Evolutionary conservation across 73 alveolate species (phyloP).

Genomic region (Paramecium sexaurelia): DNA sequence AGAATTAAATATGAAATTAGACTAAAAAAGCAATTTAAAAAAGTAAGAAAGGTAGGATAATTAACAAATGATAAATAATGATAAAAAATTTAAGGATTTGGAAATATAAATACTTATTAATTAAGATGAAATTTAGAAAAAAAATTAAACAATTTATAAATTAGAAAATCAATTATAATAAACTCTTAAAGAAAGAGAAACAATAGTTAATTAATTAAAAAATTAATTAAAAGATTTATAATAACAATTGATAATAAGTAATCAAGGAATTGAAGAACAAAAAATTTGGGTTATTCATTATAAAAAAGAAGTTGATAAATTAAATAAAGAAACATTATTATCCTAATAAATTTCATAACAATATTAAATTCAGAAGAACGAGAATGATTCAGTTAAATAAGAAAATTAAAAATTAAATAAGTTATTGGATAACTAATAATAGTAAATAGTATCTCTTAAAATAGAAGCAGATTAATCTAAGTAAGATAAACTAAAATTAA

Average conservation of each 20-base stretch:
- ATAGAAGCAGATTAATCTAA: background rate
- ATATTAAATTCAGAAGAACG: background rate
- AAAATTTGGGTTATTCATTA: slow-evolving; percentile 19
- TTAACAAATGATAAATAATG: background rate
- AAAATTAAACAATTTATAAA: background rate
- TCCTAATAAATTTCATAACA: background rate
- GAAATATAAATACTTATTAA: background rate
- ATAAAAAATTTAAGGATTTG: background rate
- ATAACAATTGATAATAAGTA: background rate
- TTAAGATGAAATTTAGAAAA: background rate
- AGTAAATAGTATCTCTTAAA: background rate
- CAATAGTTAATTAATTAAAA: background rate
- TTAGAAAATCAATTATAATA: background rate
- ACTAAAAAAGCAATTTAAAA: too few relatives aligned
- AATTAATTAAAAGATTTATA: background rate
- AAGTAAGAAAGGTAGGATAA: background rate
- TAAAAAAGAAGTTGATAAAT: background rate
- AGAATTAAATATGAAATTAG: too few relatives aligned
- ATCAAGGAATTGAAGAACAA: background rate
- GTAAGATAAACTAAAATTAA: background rate
- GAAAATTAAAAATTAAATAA: background rate
- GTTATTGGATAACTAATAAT: background rate
- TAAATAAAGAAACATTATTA: background rate
- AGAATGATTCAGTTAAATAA: background rate
- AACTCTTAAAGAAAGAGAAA: background rate